Conservation (phyloP, 2,329 filamentous ascomycete genomes). For the Neospermospora avenae region DNA sequence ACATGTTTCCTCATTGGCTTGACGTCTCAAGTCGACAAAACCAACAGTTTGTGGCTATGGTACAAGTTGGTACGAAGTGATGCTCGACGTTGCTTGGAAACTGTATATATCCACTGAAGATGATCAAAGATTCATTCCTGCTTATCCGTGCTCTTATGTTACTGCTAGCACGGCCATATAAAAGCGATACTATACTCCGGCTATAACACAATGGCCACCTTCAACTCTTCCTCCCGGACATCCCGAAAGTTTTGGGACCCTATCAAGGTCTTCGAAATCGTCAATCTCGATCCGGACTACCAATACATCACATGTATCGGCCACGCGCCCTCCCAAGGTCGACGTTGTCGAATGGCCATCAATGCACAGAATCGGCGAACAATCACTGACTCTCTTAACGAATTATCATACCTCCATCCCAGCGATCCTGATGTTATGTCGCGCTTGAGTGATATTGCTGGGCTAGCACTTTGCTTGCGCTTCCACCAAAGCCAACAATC, state of each 20-base stretch:
- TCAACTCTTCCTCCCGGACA: neutral
- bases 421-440: slow-evolving; percentile 8
- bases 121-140: neutral
- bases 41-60: neutral
- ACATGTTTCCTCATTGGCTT: neutral
- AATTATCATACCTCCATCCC: slow-evolving; percentile 20
- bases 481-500: slow-evolving; percentile 18
- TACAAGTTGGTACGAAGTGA: neutral
- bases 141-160: too few species aligned
- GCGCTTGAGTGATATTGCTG: slow-evolving; percentile 11
- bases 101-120: neutral
- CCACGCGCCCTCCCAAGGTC: slow-evolving; percentile 18
- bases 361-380: slow-evolving; percentile 7
- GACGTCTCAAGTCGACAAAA: neutral
- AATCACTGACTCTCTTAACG: slow-evolving; percentile 14
- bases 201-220: slow-evolving; percentile 6
- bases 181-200: too few species aligned
- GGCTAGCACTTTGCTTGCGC: slow-evolving; percentile 17
- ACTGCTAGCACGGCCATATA: too few species aligned
- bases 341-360: slow-evolving; percentile 20
- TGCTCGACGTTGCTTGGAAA: too few species aligned
- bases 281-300: slow-evolving; percentile 16
- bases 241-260: slow-evolving; percentile 21
- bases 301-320: slow-evolving; percentile 17
- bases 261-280: slow-evolving; percentile 14